Base-by-base conservation (phyloP, 2,329 filamentous ascomycete species). In the Monilinia polystroma region DNA sequence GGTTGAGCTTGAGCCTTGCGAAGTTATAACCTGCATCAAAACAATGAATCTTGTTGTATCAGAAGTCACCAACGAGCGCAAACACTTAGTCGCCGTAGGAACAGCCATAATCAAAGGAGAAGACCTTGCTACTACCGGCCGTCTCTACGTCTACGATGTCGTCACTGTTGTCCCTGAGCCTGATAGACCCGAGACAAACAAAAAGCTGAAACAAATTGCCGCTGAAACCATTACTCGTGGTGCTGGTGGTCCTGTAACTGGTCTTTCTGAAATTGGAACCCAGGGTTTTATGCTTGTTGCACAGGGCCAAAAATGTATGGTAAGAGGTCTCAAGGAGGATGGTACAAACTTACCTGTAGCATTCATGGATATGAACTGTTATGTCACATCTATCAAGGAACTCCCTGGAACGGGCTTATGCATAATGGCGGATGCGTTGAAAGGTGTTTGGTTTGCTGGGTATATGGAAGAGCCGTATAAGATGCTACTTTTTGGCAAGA, bases 381-480 rank as follows among this genome's bases (percentile, higher is more conserved):
- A 97, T 74, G 92, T 97, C 16, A 91, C 88, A 2, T 87, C 90
- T n/a, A 85, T 92, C 64, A 95, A 93, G 75, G 91, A 92, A 73
- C 83, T 99, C 23, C 87, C 88, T 4, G 87, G 90, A 1, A 96
- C 92, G 0, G 93, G 94, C 0, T 83, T 99, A 76, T 93, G 91
- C 74, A 83, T 97, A 14, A 88, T 97, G 80, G 91, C 91, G 0
- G 95, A 99, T 79, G 91, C 90, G 0, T 88, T 95, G 76, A 97
- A 97, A 80, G 95, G 95, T 0, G 83, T 98, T 2, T 98, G 95
- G 93, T 96, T 99, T 72, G 91, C 92, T 0, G 95, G 95, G 0
- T 99, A 97, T 76, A 95, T 91, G 11, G 94, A 99, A 79, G 95
- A 98, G 75, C 95, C 95, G 0, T 99, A 98, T 77, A 93, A 91